Evolutionary conservation across 805 yeast species (phyloP).

Genomic region (Clavispora vitiphila): DNA sequence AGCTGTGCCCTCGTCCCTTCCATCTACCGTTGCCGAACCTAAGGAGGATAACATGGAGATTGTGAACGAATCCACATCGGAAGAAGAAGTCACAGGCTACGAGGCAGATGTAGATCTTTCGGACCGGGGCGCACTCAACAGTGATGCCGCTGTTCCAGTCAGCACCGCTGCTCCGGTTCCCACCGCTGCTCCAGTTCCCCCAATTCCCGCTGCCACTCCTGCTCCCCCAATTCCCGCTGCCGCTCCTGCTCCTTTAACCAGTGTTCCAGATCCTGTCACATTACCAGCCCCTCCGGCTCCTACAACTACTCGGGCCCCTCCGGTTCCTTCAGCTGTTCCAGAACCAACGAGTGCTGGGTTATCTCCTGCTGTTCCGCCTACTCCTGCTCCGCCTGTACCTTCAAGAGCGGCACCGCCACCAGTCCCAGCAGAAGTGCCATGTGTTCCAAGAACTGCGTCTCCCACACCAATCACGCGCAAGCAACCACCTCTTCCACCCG

Average conservation of each 20-base stretch:
- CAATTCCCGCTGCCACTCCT: conserved; percentile 13
- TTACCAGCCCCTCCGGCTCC: conserved; percentile 1
- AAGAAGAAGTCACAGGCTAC: conserved; percentile 49
- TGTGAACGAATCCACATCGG: conserved; percentile 3
- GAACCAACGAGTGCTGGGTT: too few species aligned
- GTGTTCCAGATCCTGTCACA: conserved; percentile 10
- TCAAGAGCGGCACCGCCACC: conserved; percentile 1
- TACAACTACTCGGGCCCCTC: background rate
- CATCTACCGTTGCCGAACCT: background rate
- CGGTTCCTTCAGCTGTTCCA: background rate
- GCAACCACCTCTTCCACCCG: background rate
- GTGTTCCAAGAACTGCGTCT: background rate
- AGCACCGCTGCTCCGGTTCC: too few species aligned
- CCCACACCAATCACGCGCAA: background rate
- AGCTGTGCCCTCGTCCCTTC: too few species aligned
- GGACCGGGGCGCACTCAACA: conserved; percentile 17
- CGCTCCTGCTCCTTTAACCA: conserved; percentile 12
- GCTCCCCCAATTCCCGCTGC: conserved; percentile 18
- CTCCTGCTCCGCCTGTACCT: conserved; percentile 2
- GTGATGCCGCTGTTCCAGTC: too few species aligned
- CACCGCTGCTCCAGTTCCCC: conserved; percentile 15
- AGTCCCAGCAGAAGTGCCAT: conserved; percentile 1
- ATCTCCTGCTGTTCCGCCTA: conserved; percentile 2
- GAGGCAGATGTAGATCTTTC: conserved; percentile 61
- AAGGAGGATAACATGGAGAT: background rate